Base-by-base conservation (phyloP, 768 basidiomycete species). In the Cubamyces lactineus region DNA sequence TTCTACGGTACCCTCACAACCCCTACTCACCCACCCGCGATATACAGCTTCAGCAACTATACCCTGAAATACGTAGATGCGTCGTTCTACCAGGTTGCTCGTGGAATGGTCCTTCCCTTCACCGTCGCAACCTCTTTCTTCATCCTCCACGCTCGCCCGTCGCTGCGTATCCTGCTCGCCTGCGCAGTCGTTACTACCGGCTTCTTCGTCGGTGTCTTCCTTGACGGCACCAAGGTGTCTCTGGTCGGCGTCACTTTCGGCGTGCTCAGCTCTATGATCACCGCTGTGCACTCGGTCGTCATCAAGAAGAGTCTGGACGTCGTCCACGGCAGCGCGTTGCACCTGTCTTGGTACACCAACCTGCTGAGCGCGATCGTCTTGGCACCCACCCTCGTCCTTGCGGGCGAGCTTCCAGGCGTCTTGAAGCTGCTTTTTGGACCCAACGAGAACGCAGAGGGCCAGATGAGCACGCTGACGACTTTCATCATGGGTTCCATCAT, bases 31-130 rank as follows among this genome's bases (percentile, higher is more conserved):
- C 13, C 26, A 5, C 42, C n/a, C 1, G 19, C 0, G 26, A 9
- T 42, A 11, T 47, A 30, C 71, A 93, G 91, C 69, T 89, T 92
- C 71, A 92, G 91, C 75, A 96, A 95, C 73, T 94, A 87, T 71
- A 94, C 91, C 42, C 82, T 96, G 61, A 92, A 94, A 86, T 93
- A 91, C 70, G 95, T 97, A 67, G 94, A 95, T 59, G 92, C 93
- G 13, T 95, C 94, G 0, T 94, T 96, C 76, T 95, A 96, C 74
- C 95, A 96, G 78, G 90, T 98, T 64, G 96, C 96, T 0, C 89
- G 96, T 16, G 96, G 96, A 11, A 82, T 98, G 62, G 86, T 98
- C 28, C 86, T 98, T 23, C 96, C 96, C 0, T 91, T 94, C 80
- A 98, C 96, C 17, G 94, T 97, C 68, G 78, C 80, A 69, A 88